phyloP scores from a whole-genome alignment of 129 eudicot species.

The Cynara cardunculus region DNA sequence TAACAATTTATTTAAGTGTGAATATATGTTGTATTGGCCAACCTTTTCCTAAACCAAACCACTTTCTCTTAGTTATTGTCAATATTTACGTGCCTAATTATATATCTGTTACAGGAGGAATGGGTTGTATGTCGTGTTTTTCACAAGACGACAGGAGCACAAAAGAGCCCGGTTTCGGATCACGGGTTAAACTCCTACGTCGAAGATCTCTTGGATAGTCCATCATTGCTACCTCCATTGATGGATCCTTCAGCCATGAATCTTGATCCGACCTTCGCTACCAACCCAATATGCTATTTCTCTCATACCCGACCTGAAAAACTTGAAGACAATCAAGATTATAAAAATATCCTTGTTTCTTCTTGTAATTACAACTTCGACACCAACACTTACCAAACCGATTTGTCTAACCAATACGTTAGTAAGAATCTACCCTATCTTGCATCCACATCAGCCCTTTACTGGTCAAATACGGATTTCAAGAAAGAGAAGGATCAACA shows the following conservation, averaged over 20 bases:
- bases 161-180: slow-evolving; percentile 11
- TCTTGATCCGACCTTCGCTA: background rate
- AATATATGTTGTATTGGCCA: background rate
- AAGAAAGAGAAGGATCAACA: slow-evolving; percentile 8
- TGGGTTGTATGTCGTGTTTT: slow-evolving; percentile 47
- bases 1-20: background rate
- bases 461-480: slow-evolving; percentile 36
- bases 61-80: background rate
- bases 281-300: background rate
- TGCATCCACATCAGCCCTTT: slow-evolving; percentile 19
- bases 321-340: slow-evolving; percentile 20
- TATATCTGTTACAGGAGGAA: slow-evolving; percentile 30
- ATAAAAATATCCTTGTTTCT: slow-evolving; percentile 21
- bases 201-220: slow-evolving; percentile 36
- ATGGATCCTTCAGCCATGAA: slow-evolving; percentile 21
- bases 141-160: slow-evolving; percentile 26
- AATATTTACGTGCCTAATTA: background rate
- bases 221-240: slow-evolving; percentile 40
- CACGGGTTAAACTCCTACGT: slow-evolving; percentile 45
- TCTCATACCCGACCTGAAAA: slow-evolving; percentile 1
- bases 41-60: background rate
- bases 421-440: slow-evolving; percentile 3
- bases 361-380: background rate
- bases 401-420: background rate
- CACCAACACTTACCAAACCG: background rate